Base-by-base conservation (phyloP, 352 stramenopile species). In the Pythium grandisporangium region DNA sequence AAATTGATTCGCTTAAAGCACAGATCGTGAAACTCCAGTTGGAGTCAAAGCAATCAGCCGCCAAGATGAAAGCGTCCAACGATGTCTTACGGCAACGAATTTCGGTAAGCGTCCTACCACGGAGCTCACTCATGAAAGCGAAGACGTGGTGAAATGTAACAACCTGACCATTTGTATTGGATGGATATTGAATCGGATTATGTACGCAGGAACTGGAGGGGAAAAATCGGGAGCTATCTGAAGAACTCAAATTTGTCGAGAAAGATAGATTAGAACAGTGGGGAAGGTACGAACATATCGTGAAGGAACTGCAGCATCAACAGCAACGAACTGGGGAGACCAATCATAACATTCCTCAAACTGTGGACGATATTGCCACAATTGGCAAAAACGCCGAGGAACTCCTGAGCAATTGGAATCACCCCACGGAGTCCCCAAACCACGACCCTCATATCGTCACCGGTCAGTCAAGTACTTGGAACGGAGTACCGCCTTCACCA, bases 11-110 rank as follows among this genome's bases (percentile, higher is more conserved):
- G 20, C 56, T 93, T 11, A 89, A 87, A 49, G 81, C 81, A 2
- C 78, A 92, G 37, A 83, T 93, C 22, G 71, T 89, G 35, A 84
- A 78, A 17, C 70, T 92, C 45, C 65, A 93, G 37, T 38, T 91
- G 14, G 81, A 93, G 45, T 52, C 29, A 47, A 65, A 40, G 51
- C 52, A 44, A 52, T 32, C 42, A 2, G 30, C 42, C 2, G n/a
- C 17, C 29, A 92, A 91, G 38, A 70, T 61, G 48, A 93, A 92
- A 49, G 59, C 61, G 24, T 67, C 53, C 27, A 83, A 65, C 23
- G 73, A 92, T 13, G 79, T 63, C 6, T 51, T 92, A 21, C 60
- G 75, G 19, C 71, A 85, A 37, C 62, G 78, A 27, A 61, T 91
- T 46, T 44, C 49, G 58, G 76, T 89, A 63, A 41, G 52, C 1